Base-by-base conservation (phyloP, 495 filamentous ascomycete genomes). In the Penicillium pulvis region DNA sequence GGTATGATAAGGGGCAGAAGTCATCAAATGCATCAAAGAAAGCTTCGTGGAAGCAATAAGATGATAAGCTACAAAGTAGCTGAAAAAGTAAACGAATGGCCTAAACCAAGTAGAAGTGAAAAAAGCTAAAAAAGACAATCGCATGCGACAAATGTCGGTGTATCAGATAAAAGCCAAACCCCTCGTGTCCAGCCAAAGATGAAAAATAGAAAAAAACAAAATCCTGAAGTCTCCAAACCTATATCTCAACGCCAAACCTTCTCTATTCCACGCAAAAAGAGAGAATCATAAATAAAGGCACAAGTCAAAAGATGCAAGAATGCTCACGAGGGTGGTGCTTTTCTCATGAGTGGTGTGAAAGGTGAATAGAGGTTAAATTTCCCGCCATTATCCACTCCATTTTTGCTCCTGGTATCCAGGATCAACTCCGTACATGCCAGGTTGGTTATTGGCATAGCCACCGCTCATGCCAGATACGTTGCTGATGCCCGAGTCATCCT, bases 401-500 rank as follows among this genome's bases (percentile, higher is more conserved):
- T 77, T 71, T 30, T 63, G 63, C 26, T 71, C 67, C 26, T 58
- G 16, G 51, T 72, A 78, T 48, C 61, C 64, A 33, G 70, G 46
- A 51, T 75, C 72, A 43, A 70, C 64, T 23, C 64, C 62, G 42
- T 76, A 79, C 44, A 79, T 66, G 49, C 60, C 65, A 24, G 66
- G 67, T 33, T 76, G 74, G 20, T 65, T 66, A 51, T 63, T 63
- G 2, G 51, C 63, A 57, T 76, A 78, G 4, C 72, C 69, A 17
- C 66, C 67, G 52, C 71, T 72, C 61, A 75, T 70, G 3, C 73
- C 75, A 11, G 72, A 74, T 28, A 69, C 67, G 57, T 66, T 72
- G 33, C 67, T 69, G 16, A 73, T 39, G 20, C 68, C 67, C 1
- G 75, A 73, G 23, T 79, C 77, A 52, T 83, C 81, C 7, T 83